Percentiles rank a stretch among this genome's conserved stretches.
Conservation (phyloP, 73 alveolate species). For the Halteria grandinella region DNA sequence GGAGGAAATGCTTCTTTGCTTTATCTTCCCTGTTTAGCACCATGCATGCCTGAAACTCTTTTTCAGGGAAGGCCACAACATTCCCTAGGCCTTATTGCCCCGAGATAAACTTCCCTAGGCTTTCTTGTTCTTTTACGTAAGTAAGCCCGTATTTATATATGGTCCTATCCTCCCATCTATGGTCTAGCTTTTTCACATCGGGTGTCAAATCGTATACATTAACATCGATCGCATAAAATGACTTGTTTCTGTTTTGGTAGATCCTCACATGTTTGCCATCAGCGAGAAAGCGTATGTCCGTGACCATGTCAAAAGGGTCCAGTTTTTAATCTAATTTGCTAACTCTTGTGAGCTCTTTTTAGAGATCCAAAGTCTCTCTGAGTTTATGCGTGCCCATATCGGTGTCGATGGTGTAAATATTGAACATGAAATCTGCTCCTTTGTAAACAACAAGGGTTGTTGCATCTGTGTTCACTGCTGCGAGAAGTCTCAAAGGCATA, state of each 20-base stretch:
- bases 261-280: constrained; percentile 20
- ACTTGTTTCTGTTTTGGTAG: constrained; percentile 13
- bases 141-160: constrained; percentile 63
- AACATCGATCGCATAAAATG: constrained; percentile 13
- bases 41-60: constrained; percentile 47
- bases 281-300: constrained; percentile 8
- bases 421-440: constrained; percentile 15
- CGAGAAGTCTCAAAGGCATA: too few species aligned
- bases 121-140: constrained; percentile 57
- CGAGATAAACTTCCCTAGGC: constrained; percentile 39
- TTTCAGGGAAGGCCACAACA: constrained; percentile 55
- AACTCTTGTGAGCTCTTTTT: constrained; percentile 52
- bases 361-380: constrained; percentile 37
- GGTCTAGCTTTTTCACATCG: constrained; percentile 8
- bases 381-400: neutral
- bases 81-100: constrained; percentile 36
- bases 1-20: constrained; percentile 39
- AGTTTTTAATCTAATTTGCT: constrained; percentile 11
- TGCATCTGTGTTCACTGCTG: too few species aligned
- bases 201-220: constrained; percentile 36
- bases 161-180: constrained; percentile 52
- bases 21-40: constrained; percentile 52
- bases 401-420: constrained; percentile 24
- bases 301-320: constrained; percentile 33
- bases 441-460: too few species aligned